Evolutionary conservation across 2,329 filamentous ascomycete genomes (phyloP).

Genomic region (Microcyclospora pomicola): DNA sequence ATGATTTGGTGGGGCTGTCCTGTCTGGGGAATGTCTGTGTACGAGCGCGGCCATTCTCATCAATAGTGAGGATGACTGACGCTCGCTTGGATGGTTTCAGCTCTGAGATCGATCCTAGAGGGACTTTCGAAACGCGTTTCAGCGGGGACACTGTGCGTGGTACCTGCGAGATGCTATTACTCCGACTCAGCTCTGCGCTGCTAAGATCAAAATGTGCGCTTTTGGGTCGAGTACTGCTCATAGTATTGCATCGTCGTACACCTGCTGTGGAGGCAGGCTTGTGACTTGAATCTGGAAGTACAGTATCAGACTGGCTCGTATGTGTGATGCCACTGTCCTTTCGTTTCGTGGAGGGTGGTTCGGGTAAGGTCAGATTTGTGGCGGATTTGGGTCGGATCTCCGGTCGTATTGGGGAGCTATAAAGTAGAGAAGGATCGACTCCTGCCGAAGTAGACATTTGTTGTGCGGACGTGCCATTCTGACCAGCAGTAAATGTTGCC

Average conservation of each 20-base stretch:
- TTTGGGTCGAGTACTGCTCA: conserved; percentile 19
- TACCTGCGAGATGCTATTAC: conserved; percentile 21
- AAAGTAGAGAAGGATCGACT: conserved; percentile 35
- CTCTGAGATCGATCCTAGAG: conserved; percentile 34
- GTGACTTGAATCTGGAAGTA: too few relatives aligned
- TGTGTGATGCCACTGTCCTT: conserved; percentile 10
- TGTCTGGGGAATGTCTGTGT: conserved; percentile 29
- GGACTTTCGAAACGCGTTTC: conserved; percentile 29
- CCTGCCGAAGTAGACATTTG: conserved; percentile 20
- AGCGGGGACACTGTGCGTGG: conserved; percentile 33
- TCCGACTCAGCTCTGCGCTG: conserved; percentile 13
- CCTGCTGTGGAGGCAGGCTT: conserved; percentile 1
- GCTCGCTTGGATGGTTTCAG: conserved; percentile 25
- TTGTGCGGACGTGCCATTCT: too few relatives aligned
- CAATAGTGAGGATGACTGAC: conserved; percentile 31
- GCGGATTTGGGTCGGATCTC: conserved; percentile 2
- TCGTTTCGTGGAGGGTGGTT: conserved; percentile 5
- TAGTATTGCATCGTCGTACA: conserved; percentile 35
- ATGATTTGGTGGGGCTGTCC: conserved; percentile 23
- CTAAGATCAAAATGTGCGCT: conserved; percentile 17
- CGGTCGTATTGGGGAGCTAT: conserved; percentile 21
- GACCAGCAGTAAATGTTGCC: too few relatives aligned
- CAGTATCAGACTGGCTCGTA: too few relatives aligned
- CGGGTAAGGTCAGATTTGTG: too few relatives aligned
- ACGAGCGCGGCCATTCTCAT: conserved; percentile 33